Base-by-base conservation (phyloP, 495 filamentous ascomycete genomes). In the Parathielavia hyrcaniae region DNA sequence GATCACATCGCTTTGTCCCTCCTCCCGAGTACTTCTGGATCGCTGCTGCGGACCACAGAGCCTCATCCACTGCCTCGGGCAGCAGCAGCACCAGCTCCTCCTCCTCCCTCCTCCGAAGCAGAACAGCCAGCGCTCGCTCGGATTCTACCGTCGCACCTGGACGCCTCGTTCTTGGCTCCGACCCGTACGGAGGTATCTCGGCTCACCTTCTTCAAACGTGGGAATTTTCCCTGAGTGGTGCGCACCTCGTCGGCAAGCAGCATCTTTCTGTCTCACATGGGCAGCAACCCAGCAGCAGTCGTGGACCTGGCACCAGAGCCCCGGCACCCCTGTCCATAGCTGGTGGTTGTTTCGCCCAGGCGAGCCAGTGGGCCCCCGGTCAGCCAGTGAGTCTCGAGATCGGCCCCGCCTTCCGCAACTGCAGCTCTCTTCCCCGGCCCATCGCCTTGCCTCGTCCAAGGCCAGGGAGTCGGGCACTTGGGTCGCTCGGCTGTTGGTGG, bases 61-160 rank as follows among this genome's bases (percentile, higher is more conserved):
- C 50, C 38, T 53, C 50, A 63, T 19, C 53, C 57, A 48, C 36
- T 49, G 46, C 39, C 22, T 55, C 20, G 58, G 58, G 58, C 51
- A 55, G 51, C 51, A 30, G 36, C 17, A 39, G 36, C 30, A 35
- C 20, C 46, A 20, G 10, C 26, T 3, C 26, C 26, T 3, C 26
- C 6, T 30, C 46, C 19, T n/a, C 2, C 26, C 26, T 3, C 26
- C 6, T 30, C 46, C 1, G 44, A 19, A 46, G 13, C 46, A 30
- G 26, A 30, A 30, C 46, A 16, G 23, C 34, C 20, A 22, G 19
- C 23, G n/a, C 39, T 48, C 32, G 35, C 12, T 11, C 47, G 30
- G 32, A 34, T 19, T 22, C 6, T 39, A 26, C 10, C 17, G 54
- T 53, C 50, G 51, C 45, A 55, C 52, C 52, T 32, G 23, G 46